Conservation (phyloP, 495 filamentous ascomycete genomes). For the Penicillium macrosclerotiorum region DNA sequence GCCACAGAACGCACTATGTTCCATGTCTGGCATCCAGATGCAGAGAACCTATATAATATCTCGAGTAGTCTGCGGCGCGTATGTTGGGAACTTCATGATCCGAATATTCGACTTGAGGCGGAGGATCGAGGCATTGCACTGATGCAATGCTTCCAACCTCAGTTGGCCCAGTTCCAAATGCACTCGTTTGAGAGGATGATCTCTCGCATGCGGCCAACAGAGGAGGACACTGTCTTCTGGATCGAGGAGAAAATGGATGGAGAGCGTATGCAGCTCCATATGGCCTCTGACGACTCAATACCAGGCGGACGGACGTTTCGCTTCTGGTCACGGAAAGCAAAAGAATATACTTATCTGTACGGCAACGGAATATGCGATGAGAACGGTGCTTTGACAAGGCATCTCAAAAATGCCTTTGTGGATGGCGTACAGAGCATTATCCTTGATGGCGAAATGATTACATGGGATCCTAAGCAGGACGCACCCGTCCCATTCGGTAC, state of each 20-base stretch:
- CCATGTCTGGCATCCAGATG: slow-evolving; percentile 91
- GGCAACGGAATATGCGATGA: slow-evolving; percentile 74
- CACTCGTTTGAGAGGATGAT: slow-evolving; percentile 83
- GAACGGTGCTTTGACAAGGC: slow-evolving; percentile 73
- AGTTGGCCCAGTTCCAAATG: slow-evolving; percentile 94
- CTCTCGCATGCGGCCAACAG: slow-evolving; percentile 62
- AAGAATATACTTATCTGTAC: slow-evolving; percentile 96
- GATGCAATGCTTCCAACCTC: slow-evolving; percentile 97
- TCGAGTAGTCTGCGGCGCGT: slow-evolving; percentile 87
- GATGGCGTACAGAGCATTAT: slow-evolving; percentile 80
- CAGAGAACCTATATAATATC: slow-evolving; percentile 83
- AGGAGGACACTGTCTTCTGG: slow-evolving; percentile 79
- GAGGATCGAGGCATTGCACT: slow-evolving; percentile 72
- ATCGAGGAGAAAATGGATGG: slow-evolving; percentile 98
- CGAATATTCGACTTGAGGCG: slow-evolving; percentile 67
- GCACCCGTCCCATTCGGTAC: slow-evolving; percentile 87
- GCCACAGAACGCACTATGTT: slow-evolving; percentile 93
- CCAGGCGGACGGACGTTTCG: slow-evolving; percentile 71
- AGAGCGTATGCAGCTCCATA: slow-evolving; percentile 96
- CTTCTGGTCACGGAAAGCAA: slow-evolving; percentile 96
- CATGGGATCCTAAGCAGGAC: slow-evolving; percentile 89
- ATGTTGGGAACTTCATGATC: slow-evolving; percentile 92
- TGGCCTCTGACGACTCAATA: slow-evolving; percentile 65
- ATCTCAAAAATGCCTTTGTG: slow-evolving; percentile 76
- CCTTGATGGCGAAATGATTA: slow-evolving; percentile 97